Base-by-base conservation (phyloP, 139 green algal species). In the Chlorella sp. region DNA sequence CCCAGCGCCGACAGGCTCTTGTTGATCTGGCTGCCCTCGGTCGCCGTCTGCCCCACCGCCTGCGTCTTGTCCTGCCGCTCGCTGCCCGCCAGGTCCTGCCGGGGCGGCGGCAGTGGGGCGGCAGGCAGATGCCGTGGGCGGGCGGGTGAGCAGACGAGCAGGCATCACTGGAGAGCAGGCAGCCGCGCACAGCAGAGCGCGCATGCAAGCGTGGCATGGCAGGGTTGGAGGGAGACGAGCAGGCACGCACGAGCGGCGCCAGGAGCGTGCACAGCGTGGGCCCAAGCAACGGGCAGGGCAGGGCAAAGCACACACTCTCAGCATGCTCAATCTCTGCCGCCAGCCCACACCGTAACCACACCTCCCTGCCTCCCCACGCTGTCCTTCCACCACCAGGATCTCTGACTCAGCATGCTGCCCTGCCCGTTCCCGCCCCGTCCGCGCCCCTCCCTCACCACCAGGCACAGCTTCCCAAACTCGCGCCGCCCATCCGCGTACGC, bases 1-100 rank as follows among this genome's bases (percentile, higher is more conserved):
- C 94, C 94, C 57, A 98, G 94, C 4, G 89, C 86, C n/a, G 83
- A 89, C 36, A 98, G 94, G 64, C 89, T 95, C 89, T 96, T 97
- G 93, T 98, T 98, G 94, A 98, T 98, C 42, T 94, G 92, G 40
- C 86, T 92, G 71, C 95, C 96, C 89, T 98, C 96, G 19, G 96
- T 83, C 0, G 93, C 93, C 18, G 90, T 87, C 68, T 77, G 73
- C 1, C 95, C 96, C 32, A 89, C 89, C 28, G 96, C 93, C 15
- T 76, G 81, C 18, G 96, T 96, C 92, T 96, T 96, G 85, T 90
- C 89, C 73, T 93, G 87, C 24, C 96, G 85, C 92, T 98, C 96
- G 81, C 93, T 96, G 85, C 95, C 94, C 40, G 96, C 96, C 89
- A 98, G 90, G 89, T 98, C 96, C 69, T 96, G 86, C 80, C 73